Evolutionary conservation across 2,329 filamentous ascomycete genomes (phyloP), one percentile per base, ranked within the genome.

Genomic region (Apiospora malaysiana): DNA sequence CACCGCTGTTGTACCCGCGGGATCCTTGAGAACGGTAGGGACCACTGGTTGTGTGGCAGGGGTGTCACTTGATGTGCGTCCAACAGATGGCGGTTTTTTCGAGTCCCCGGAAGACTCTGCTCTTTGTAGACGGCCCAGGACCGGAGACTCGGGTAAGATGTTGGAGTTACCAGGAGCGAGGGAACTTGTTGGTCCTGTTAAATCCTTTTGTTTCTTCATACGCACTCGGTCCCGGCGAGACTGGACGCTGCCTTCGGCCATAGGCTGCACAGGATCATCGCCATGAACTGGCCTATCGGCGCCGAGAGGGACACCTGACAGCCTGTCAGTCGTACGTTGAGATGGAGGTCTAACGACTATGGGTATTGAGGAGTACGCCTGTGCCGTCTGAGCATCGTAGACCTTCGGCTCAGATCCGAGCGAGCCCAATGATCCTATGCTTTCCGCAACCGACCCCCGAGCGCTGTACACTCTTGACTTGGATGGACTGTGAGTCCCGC

Each of bases 351-450:
- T 75, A 3, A 78, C 74, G 10, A 79, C 72, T 16, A 80, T 78
- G 2, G 79, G 78, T 1, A 76, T 75, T 2, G 75, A 75, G 12
- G 76, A 76, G 63, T 78, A 76, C 6, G 77, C 78, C 42, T 73
- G 77, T 9, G 79, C 79, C 2, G 79, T 78, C 70, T 77, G 75
- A n/a, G 80, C 80, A 70, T 79, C 78, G 6, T 78, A 73, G 1
- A 79, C 63, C n/a, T 78, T 76, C 1, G 80, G 78, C 14, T 80
- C 80, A 1, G 77, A 81, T 27, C 75, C 77, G 21, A 76, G 77
- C 4, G 78, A 81, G 40, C 75, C 77, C 16, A 76, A 77, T 4
- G 79, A 79, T n/a, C 75, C 72, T 27, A 82, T 73, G 71, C 81
- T 82, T 32, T 79, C 78, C 8, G 78, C 75, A 14, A 80, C 75